phyloP scores from a whole-genome alignment of 2,329 filamentous ascomycete species.

The Aspergillus quadricinctus region DNA sequence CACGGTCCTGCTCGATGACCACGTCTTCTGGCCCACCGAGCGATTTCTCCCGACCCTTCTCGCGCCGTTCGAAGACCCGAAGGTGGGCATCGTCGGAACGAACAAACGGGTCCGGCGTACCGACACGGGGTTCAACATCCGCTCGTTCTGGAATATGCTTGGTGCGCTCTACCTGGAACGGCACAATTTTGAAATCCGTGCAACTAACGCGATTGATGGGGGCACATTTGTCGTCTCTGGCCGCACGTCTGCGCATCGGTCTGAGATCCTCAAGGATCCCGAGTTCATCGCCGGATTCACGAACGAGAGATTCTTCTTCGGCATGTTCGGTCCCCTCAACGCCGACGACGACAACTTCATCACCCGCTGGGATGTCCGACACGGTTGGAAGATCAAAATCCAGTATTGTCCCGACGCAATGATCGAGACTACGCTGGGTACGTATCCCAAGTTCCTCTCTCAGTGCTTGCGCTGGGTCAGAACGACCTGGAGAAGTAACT shows the following conservation, averaged over 20 bases:
- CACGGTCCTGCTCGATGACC: conserved; percentile 49
- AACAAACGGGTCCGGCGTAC: conserved; percentile 51
- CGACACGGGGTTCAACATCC: conserved; percentile 8
- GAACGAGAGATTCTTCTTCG: conserved; percentile 50
- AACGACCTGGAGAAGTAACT: conserved; percentile 56
- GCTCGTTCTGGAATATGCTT: conserved; percentile 50
- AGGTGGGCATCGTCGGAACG: conserved; percentile 54
- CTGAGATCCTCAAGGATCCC: conserved; percentile 44
- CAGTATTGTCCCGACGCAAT: conserved; percentile 48
- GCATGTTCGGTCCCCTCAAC: conserved; percentile 44
- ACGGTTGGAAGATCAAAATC: conserved; percentile 52
- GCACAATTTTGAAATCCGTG: conserved; percentile 59
- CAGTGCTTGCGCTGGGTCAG: conserved; percentile 57
- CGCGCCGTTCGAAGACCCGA: conserved; percentile 41
- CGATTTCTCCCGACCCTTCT: conserved; percentile 43
- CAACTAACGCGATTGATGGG: conserved; percentile 55
- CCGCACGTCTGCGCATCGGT: conserved; percentile 51
- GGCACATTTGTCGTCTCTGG: conserved; percentile 57
- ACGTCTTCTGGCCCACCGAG: conserved; percentile 47
- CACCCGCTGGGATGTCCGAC: conserved; percentile 50
- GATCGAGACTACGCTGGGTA: conserved; percentile 53
- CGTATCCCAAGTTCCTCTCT: conserved; percentile 45
- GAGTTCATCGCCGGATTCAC: conserved; percentile 44
- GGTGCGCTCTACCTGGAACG: conserved; percentile 57
- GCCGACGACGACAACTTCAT: conserved; percentile 61